Evolutionary conservation across 768 basidiomycete genomes (phyloP).

Genomic region (Ramaria rubella): DNA sequence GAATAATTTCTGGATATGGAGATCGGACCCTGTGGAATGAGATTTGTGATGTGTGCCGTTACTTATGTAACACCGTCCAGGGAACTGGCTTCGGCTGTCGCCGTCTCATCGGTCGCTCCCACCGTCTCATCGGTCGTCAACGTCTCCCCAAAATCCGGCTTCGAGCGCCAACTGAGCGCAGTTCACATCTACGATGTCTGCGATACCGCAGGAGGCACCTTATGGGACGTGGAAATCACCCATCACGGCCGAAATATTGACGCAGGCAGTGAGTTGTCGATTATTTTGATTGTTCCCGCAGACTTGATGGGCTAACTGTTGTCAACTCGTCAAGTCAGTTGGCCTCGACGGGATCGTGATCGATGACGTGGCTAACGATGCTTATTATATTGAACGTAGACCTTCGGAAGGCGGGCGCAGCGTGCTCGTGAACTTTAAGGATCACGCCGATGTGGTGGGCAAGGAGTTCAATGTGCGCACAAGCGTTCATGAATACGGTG

Average conservation of each 20-base stretch:
- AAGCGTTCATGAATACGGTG: constrained; percentile 67
- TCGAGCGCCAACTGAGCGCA: no score
- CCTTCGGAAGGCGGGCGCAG: constrained; percentile 49
- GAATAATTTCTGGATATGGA: no score
- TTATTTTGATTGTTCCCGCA: constrained; percentile 3
- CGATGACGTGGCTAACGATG: constrained; percentile 32
- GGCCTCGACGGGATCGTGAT: constrained; percentile 41
- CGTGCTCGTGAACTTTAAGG: constrained; percentile 49
- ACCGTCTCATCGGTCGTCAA: no score
- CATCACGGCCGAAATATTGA: constrained; percentile 46
- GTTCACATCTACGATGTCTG: no score
- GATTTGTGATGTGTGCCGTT: no score
- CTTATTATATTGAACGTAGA: constrained; percentile 56
- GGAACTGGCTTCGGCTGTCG: no score
- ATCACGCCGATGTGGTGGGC: constrained; percentile 46
- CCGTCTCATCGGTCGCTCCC: no score
- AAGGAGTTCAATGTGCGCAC: constrained; percentile 50
- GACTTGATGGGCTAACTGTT: constrained; percentile 9
- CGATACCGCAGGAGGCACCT: constrained; percentile 31
- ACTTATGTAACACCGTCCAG: no score
- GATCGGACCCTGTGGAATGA: no score
- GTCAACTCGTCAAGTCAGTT: constrained; percentile 26
- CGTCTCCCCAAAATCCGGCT: no score
- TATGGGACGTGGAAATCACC: constrained; percentile 61
- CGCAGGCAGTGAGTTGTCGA: constrained; percentile 33